A percentile compares a stretch with the other conserved stretches of the same genome.
phyloP scores from a whole-genome alignment of 208 protist species.

The Zelonia costaricensis region DNA sequence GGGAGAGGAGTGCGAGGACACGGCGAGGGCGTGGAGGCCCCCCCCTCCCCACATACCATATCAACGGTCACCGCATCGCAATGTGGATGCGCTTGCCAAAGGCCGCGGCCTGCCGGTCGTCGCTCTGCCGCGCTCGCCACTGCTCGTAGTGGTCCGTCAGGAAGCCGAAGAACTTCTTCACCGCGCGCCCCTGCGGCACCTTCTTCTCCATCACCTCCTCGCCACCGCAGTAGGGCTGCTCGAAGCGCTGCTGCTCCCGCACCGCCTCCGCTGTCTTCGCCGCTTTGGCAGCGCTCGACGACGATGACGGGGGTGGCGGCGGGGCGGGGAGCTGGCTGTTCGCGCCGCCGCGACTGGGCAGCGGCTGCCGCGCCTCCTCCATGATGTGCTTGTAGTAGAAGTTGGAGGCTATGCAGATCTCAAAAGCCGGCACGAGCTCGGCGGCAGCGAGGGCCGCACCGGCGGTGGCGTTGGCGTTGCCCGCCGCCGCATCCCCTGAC shows the following conservation, averaged over 20 bases:
- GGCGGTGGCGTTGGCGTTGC: neutral
- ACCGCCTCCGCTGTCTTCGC: neutral
- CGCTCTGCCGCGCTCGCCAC: conserved; percentile 33
- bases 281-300: neutral
- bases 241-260: conserved; percentile 11
- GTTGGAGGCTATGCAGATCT: conserved; percentile 56
- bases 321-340: neutral
- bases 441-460: neutral
- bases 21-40: no score
- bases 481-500: neutral
- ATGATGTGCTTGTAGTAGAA: conserved; percentile 62
- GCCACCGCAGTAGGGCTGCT: conserved; percentile 52
- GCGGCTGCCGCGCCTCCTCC: conserved; percentile 29
- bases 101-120: conserved; percentile 12
- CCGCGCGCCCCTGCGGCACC: conserved; percentile 9
- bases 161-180: conserved; percentile 39
- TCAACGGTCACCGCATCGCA: conserved; percentile 8
- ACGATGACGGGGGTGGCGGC: no score
- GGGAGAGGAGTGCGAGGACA: no score
- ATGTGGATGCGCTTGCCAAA: conserved; percentile 33
- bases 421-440: conserved; percentile 36
- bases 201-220: conserved; percentile 31
- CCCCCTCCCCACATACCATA: neutral
- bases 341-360: neutral
- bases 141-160: conserved; percentile 33